These are phyloP conservation scores for Rhizopus sp. DNA, from an alignment of 371 early-diverging fungal species.

Conservation along the genomic window DNA sequence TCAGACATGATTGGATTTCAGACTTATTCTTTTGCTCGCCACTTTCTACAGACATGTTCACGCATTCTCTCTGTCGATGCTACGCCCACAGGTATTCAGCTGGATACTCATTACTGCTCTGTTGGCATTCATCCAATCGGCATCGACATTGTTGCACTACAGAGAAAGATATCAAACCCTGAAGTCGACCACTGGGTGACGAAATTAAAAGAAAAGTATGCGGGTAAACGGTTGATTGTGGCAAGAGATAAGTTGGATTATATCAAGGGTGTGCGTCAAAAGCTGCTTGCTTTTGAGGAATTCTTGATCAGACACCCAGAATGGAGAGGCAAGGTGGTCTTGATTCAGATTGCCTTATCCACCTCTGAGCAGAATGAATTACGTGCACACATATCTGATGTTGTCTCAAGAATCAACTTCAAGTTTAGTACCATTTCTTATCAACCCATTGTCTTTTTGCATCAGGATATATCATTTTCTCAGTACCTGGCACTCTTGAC, in stretches of 20 bases:
- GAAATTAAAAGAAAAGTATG: constrained; percentile 77
- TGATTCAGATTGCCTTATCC: constrained; percentile 72
- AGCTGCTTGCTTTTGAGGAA: constrained; percentile 84
- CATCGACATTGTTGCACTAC: constrained; percentile 63
- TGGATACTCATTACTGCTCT: constrained; percentile 75
- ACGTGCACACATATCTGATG: constrained; percentile 83
- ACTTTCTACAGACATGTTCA: constrained; percentile 89
- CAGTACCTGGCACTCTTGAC: constrained; percentile 92
- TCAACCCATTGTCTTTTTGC: constrained; percentile 92
- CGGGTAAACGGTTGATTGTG: constrained; percentile 85
- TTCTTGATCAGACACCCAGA: constrained; percentile 82
- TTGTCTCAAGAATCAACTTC: constrained; percentile 90
- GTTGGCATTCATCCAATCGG: constrained; percentile 96
- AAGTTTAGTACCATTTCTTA: constrained; percentile 91
- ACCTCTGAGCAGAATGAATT: constrained; percentile 72
- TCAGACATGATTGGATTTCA: constrained; percentile 88
- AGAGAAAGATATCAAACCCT: constrained; percentile 62
- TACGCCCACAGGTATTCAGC: constrained; percentile 80
- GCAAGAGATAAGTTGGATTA: constrained; percentile 95
- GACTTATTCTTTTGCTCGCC: constrained; percentile 91
- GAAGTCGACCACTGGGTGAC: constrained; percentile 75
- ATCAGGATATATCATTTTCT: constrained; percentile 81
- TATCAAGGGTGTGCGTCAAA: constrained; percentile 93
- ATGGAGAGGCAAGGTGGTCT: constrained; percentile 74
- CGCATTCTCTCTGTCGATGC: constrained; percentile 83